Conservation (phyloP, 1,284 basidiomycete genomes). For the Schizophyllum commune region DNA sequence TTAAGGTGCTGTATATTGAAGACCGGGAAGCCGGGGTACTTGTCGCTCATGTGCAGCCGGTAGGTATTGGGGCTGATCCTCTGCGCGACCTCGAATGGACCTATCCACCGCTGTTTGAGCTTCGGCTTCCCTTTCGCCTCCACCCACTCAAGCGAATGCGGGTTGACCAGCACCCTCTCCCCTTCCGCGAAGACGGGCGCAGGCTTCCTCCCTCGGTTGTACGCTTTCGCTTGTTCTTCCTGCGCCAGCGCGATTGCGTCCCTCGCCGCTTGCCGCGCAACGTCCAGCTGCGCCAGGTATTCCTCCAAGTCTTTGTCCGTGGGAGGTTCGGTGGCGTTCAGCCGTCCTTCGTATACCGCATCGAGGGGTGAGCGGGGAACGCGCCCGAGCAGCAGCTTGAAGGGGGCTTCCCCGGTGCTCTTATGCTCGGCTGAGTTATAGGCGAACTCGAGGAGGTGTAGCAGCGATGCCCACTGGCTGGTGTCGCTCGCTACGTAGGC, state of each 20-base stretch:
- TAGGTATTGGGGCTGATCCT: constrained; percentile 20
- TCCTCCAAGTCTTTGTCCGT: constrained; percentile 10
- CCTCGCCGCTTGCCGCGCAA: not conserved
- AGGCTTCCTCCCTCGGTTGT: constrained; percentile 12
- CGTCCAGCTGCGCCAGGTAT: constrained; percentile 5
- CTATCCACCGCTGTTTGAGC: constrained; percentile 20
- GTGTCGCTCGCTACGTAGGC: constrained; percentile 16
- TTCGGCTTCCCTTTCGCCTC: constrained; percentile 22
- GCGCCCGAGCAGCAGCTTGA: constrained; percentile 3
- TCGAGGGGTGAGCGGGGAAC: not conserved
- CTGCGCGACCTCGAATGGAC: constrained; percentile 25
- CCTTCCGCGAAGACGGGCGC: constrained; percentile 15
- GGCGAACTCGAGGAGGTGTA: constrained; percentile 16
- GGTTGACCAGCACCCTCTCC: constrained; percentile 22
- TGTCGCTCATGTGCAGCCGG: constrained; percentile 16
- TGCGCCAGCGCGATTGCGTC: constrained; percentile 7
- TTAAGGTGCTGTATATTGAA: constrained; percentile 23
- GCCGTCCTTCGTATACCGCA: not conserved
- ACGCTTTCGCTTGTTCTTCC: constrained; percentile 11
- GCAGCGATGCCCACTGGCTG: constrained; percentile 19
- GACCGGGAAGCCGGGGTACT: constrained; percentile 20
- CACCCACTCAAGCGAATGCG: constrained; percentile 19
- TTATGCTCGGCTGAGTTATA: constrained; percentile 5
- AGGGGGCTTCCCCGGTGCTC: constrained; percentile 3
- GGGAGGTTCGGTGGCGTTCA: constrained; percentile 1